Conservation (phyloP, 177 flowering plant species). For the Vitis hybrid region DNA sequence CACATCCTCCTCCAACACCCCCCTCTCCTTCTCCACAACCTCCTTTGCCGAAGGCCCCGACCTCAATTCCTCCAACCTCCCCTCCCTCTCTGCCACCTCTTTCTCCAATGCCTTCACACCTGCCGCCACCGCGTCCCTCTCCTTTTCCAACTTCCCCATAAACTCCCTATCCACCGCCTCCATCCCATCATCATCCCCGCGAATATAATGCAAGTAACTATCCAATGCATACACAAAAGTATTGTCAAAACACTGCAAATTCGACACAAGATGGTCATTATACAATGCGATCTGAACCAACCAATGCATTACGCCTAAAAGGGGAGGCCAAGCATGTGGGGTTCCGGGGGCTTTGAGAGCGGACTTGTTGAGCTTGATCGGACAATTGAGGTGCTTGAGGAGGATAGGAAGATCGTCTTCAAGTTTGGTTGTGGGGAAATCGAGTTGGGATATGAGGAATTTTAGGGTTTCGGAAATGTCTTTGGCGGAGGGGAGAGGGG, state of each 20-base stretch:
- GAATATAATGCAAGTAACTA: slow-evolving; percentile 14
- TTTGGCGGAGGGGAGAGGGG: slow-evolving; percentile 62
- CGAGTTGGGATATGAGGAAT: slow-evolving; percentile 51
- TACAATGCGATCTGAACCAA: slow-evolving; percentile 66
- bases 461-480: slow-evolving; percentile 61
- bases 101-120: slow-evolving; percentile 26
- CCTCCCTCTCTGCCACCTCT: slow-evolving; percentile 40
- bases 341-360: slow-evolving; percentile 70
- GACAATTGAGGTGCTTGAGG: slow-evolving; percentile 59
- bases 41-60: slow-evolving; percentile 52
- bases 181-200: slow-evolving; percentile 65
- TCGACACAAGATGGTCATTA: slow-evolving; percentile 28
- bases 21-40: slow-evolving; percentile 56
- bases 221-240: slow-evolving; percentile 31
- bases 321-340: slow-evolving; percentile 80
- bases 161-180: slow-evolving; percentile 47
- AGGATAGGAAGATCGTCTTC: slow-evolving; percentile 68
- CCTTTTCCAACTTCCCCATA: slow-evolving; percentile 38
- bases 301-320: slow-evolving; percentile 82
- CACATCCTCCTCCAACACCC: slow-evolving; percentile 60
- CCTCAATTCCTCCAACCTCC: slow-evolving; percentile 38
- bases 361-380: slow-evolving; percentile 68
- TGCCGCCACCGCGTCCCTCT: slow-evolving; percentile 32
- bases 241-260: slow-evolving; percentile 13
- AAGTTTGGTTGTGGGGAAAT: slow-evolving; percentile 37